Evolutionary conservation across 139 green algal species (phyloP), one percentile per base, ranked within the genome.

Genomic region (Chlamydomonas sp.): DNA sequence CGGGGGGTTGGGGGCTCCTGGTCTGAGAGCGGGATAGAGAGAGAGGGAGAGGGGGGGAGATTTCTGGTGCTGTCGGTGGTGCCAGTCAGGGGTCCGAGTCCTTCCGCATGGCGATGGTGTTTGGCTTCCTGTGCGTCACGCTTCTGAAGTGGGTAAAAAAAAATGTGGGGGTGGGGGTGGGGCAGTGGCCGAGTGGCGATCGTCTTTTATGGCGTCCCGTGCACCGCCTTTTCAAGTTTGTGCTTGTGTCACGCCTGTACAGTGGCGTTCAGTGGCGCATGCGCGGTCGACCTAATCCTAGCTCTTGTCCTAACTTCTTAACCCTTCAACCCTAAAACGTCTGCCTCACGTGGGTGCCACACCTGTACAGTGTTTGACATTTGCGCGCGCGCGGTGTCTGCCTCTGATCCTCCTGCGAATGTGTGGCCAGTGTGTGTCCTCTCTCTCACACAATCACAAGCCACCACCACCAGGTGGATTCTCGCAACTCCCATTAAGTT

Each of bases 401-500:
- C 13, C 43, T 54, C 16, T 13, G n/a, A n/a, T n/a, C n/a, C n/a
- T n/a, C n/a, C n/a, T n/a, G n/a, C n/a, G n/a, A n/a, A n/a, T n/a
- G n/a, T n/a, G n/a, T n/a, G n/a, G n/a, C n/a, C n/a, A n/a, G n/a
- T n/a, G n/a, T n/a, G n/a, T n/a, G n/a, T n/a, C n/a, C n/a, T n/a
- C n/a, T n/a, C n/a, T n/a, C n/a, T n/a, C n/a, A n/a, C n/a, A n/a
- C n/a, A n/a, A n/a, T n/a, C n/a, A n/a, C n/a, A n/a, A n/a, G n/a
- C n/a, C n/a, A n/a, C n/a, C n/a, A n/a, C n/a, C n/a, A 47, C 90
- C 37, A 92, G 94, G 74, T 89, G 70, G 61, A 58, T 65, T 1
- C 65, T 96, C 22, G 77, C 80, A 10, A 92, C 89, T 1, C 90
- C 87, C 1, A 29, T 72, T 29, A 86, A 93, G 80, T 98, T 97